Evolutionary conservation across 2,329 filamentous ascomycete genomes (phyloP).

Genomic region (Ceratocystis albifundus): DNA sequence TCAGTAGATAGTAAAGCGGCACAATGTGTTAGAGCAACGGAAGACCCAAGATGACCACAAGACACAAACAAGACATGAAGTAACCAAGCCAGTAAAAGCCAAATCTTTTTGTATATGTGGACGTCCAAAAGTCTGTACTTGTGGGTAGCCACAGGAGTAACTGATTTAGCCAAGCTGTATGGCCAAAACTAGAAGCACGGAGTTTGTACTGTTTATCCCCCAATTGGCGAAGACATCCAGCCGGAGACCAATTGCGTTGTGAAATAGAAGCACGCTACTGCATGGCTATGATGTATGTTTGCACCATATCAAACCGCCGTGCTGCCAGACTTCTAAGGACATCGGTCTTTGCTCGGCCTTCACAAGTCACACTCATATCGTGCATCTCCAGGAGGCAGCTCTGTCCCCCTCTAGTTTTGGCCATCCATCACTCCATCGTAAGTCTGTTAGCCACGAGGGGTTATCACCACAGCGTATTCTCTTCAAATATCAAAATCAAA

Average conservation of each 20-base stretch:
- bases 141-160: neutral
- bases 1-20: neutral
- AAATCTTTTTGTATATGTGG: neutral
- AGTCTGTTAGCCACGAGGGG: no score
- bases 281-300: no score
- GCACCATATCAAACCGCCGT: no score
- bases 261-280: neutral
- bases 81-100: neutral
- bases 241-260: neutral
- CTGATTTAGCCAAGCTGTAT: neutral
- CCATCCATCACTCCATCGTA: no score
- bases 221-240: neutral
- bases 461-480: no score
- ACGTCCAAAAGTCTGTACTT: neutral
- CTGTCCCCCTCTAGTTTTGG: neutral
- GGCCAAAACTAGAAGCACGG: neutral
- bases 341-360: conserved; percentile 2
- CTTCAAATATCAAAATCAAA: no score
- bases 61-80: conserved; percentile 1
- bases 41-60: neutral
- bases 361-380: neutral
- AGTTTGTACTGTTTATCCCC: neutral
- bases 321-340: neutral
- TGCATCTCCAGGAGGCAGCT: no score
- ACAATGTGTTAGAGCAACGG: neutral